Evolutionary conservation across 257 asterid species (phyloP), one percentile per base, ranked within the genome.

Genomic region (Jacaranda copaia): DNA sequence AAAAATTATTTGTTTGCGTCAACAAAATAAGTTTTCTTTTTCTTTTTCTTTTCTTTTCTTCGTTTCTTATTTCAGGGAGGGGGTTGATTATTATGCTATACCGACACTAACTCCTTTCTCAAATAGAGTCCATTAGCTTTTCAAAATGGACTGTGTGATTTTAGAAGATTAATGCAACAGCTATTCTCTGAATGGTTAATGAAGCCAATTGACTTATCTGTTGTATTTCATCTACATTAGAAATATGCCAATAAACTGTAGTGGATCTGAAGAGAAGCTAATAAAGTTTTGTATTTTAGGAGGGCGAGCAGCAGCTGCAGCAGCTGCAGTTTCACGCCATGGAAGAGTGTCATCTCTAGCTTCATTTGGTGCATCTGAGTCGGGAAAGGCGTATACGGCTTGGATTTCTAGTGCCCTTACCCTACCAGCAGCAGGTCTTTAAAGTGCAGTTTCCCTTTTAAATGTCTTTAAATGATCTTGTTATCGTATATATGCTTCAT

Each of bases 401-500:
- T 96, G 96, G 98, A 82, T 95, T 75, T 80, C 96, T 58, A 89
- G 96, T 69, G 88, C 83, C 72, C 86, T 96, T 75, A 85, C 92
- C 80, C 89, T 96, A 80, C 97, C 99, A 55, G 92, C 89, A 18
- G 98, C 99, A 90, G 99, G 99, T 94, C 35, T 63, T 36, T 36
- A 79, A n/a, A 57, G 71, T 48, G 48, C 13, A 12, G 42, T 45
- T 45, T 57, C 25, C 55, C 56, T 52, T 52, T 16, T 36, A 52
- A 32, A 40, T 69, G 45, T 55, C 62, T 63, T 49, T 39, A 14
- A 49, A 38, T 73, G 10, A 59, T 71, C 65, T 67, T 39, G 38
- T 65, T 78, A 67, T 20, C 61, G 70, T 72, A 61, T 81, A 48
- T 38, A 51, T 76, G 70, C 60, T 55, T 43, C 59, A 76, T 9